These are phyloP conservation scores for Liriodendron chinense DNA, from an alignment of 164 flowering plant species.

Conservation along the genomic window DNA sequence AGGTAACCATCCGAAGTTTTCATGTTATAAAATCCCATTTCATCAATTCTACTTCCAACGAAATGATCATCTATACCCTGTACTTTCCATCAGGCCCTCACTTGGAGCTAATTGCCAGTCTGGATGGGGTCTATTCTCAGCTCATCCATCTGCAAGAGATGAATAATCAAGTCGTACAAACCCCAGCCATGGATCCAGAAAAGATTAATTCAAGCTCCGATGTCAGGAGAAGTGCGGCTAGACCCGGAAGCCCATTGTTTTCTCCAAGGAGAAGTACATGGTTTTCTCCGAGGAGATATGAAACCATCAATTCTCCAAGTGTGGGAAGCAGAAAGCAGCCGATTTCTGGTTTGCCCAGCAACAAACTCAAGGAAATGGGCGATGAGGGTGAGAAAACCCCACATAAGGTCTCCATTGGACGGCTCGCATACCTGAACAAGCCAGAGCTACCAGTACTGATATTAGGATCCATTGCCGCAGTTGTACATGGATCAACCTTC, in stretches of 20 bases:
- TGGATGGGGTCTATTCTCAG: constrained; percentile 12
- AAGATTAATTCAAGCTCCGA: neutral
- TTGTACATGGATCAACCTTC: constrained; percentile 40
- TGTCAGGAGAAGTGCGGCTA: constrained; percentile 11
- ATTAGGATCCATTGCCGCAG: constrained; percentile 48
- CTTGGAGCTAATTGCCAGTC: constrained; percentile 40
- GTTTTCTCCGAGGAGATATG: constrained; percentile 25
- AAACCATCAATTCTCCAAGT: constrained; percentile 32
- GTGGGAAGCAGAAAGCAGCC: constrained; percentile 11
- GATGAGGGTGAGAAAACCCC: constrained; percentile 50
- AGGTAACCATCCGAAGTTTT: constrained; percentile 33
- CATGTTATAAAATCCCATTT: too few species aligned
- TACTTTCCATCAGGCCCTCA: constrained; percentile 49
- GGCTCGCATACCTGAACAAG: constrained; percentile 50
- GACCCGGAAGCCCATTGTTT: constrained; percentile 24
- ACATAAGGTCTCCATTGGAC: constrained; percentile 27
- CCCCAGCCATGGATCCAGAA: neutral
- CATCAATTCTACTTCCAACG: too few species aligned
- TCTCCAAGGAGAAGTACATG: constrained; percentile 24
- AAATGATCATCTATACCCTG: too few species aligned
- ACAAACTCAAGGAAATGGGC: neutral
- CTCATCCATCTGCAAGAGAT: constrained; percentile 10
- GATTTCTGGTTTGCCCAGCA: constrained; percentile 19
- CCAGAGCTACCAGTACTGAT: constrained; percentile 57
- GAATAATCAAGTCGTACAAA: constrained; percentile 6